Evolutionary conservation across 2,329 filamentous ascomycete species (phyloP).

Genomic region (Sclerotinia spermophila): DNA sequence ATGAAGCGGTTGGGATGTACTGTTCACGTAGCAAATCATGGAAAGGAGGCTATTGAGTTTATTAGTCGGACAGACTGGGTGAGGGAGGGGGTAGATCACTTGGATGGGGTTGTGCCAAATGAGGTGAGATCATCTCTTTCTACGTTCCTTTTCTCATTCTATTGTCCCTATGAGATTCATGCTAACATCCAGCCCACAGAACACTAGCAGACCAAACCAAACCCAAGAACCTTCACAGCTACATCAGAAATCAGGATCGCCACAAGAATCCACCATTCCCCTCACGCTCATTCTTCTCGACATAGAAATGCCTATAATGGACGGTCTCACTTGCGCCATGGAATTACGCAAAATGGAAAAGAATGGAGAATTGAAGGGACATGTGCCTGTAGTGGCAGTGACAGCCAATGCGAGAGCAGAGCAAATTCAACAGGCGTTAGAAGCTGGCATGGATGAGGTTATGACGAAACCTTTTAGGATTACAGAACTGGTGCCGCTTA

Average conservation of each 20-base stretch:
- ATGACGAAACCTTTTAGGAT: conserved; percentile 69
- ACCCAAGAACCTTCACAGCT: not conserved
- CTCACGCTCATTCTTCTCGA: conserved; percentile 65
- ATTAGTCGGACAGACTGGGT: conserved; percentile 27
- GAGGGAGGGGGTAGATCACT: conserved; percentile 42
- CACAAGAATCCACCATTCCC: not conserved
- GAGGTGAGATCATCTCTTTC: conserved; percentile 24
- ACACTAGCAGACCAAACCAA: not conserved
- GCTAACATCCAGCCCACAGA: not conserved
- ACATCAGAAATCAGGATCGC: not conserved
- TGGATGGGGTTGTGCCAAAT: conserved; percentile 47
- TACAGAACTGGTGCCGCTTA: conserved; percentile 2
- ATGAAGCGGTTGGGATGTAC: conserved; percentile 44
- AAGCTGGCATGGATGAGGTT: conserved; percentile 71
- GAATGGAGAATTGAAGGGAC: conserved; percentile 53
- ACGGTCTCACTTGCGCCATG: conserved; percentile 68
- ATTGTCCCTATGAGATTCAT: not conserved
- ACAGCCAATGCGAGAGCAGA: conserved; percentile 73
- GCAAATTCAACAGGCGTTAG: conserved; percentile 66
- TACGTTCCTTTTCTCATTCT: not conserved
- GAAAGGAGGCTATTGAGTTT: conserved; percentile 50
- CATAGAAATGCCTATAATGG: conserved; percentile 79
- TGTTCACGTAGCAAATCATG: conserved; percentile 52
- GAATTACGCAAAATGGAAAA: conserved; percentile 64
- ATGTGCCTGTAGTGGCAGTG: conserved; percentile 70